Base-by-base conservation (phyloP, 495 filamentous ascomycete species). In the Tuber indicum region DNA sequence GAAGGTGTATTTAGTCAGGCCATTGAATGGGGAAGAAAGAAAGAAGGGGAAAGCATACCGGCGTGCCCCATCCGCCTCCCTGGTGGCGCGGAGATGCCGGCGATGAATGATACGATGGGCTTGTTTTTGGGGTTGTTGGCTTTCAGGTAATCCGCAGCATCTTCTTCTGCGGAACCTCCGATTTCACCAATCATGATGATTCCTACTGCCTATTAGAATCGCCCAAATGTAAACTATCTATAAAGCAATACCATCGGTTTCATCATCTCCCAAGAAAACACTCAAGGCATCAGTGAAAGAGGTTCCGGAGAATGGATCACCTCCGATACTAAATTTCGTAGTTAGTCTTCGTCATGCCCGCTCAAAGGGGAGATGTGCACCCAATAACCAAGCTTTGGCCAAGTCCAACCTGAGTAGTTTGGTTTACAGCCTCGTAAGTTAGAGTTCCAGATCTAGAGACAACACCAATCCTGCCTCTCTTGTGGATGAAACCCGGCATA, bases 131-230 rank as follows among this genome's bases (percentile, higher is more conserved):
- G 92, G 88, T 98, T 98, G 86, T 97, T 89, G 82, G 88, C 88
- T 88, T 92, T 94, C 84, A 98, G 88, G 89, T 94, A 99, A 79
- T 99, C 96, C 81, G 94, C 94, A 32, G 96, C 95, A 79, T 99
- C 96, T 87, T 99, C 96, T 87, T 99, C 96, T 72, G 96, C 96
- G 72, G 92, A 93, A 78, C 96, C 96, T 85, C 96, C 96, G 83
- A 99, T 98, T 88, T 99, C 96, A 85, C 96, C 96, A 84, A 99
- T 98, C 96, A 99, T 97, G 88, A 99, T 98, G 84, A 99, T 98
- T 17, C 81, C 78, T 80, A 17, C 23, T 19, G 16, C 2, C 39
- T 69, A 42, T 80, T 16, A 80, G 78, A 58, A 41, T 32, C 58
- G 19, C 32, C 32, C 12, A 16, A 66, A 66, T 36, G 32, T 19